Conservation (phyloP, 805 yeast genomes). For the Priceomyces carsonii region DNA sequence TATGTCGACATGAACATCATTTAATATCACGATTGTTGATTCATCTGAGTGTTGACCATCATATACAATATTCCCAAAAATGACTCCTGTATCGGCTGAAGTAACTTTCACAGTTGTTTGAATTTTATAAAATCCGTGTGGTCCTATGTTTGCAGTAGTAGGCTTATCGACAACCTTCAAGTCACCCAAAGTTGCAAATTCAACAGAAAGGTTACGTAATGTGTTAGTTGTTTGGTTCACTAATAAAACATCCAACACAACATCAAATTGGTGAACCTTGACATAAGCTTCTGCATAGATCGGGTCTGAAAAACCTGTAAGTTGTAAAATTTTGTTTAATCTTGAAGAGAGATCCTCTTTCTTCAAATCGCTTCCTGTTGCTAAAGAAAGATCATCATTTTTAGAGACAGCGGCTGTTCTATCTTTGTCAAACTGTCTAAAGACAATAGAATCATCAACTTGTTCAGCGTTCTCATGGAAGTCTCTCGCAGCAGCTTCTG, state of each 20-base stretch:
- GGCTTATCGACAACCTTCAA: constrained; percentile 93
- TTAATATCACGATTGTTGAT: constrained; percentile 84
- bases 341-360: constrained; percentile 70
- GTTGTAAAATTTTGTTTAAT: constrained; percentile 83
- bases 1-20: constrained; percentile 93
- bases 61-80: constrained; percentile 94
- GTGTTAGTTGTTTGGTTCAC: constrained; percentile 95
- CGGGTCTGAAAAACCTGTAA: constrained; percentile 98
- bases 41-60: constrained; percentile 95
- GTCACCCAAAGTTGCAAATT: constrained; percentile 95
- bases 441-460: constrained; percentile 74
- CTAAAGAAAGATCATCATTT: constrained; percentile 60
- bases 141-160: constrained; percentile 84
- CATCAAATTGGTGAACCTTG: constrained; percentile 95
- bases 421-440: constrained; percentile 71
- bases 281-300: constrained; percentile 97
- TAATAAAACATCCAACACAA: constrained; percentile 86
- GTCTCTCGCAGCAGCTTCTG: constrained; percentile 55
- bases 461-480: constrained; percentile 66
- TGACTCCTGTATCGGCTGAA: constrained; percentile 97
- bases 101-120: constrained; percentile 92
- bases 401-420: constrained; percentile 27
- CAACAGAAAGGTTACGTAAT: constrained; percentile 86
- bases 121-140: constrained; percentile 93
- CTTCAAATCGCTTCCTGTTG: constrained; percentile 48